Evolutionary conservation across 2,329 filamentous ascomycete genomes (phyloP).

Genomic region (Epichloe scottii): DNA sequence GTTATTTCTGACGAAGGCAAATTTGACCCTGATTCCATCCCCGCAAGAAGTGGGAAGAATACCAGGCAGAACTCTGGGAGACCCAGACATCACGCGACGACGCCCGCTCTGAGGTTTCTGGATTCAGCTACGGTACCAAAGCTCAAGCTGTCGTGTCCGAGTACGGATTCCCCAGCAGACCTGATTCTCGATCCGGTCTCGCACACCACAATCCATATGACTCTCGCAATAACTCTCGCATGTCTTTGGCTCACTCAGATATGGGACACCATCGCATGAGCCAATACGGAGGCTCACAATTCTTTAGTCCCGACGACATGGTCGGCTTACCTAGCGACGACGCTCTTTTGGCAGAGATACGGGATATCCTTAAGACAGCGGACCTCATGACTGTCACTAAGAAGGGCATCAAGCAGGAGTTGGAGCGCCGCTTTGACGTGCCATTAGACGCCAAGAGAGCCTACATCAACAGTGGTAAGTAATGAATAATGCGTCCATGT

Average conservation of each 20-base stretch:
- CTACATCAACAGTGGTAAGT: slow-evolving; percentile 87
- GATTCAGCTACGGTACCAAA: slow-evolving; percentile 88
- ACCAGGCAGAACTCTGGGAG: slow-evolving; percentile 96
- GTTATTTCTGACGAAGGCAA: slow-evolving; percentile 95
- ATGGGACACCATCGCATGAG: slow-evolving; percentile 46
- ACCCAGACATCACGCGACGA: slow-evolving; percentile 77
- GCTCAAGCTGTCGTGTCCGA: slow-evolving; percentile 53
- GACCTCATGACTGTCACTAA: slow-evolving; percentile 98
- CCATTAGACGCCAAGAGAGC: slow-evolving; percentile 75
- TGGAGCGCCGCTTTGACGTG: slow-evolving; percentile 83
- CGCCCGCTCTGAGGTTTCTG: slow-evolving; percentile 75
- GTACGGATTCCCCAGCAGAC: slow-evolving; percentile 51
- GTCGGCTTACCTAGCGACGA: slow-evolving; percentile 75
- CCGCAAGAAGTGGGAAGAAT: slow-evolving; percentile 98
- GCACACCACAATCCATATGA: slow-evolving; percentile 41
- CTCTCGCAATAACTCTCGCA: slow-evolving; percentile 43
- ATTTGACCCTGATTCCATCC: slow-evolving; percentile 85
- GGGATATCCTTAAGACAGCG: slow-evolving; percentile 80
- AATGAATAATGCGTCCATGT: neutral
- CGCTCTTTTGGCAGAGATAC: slow-evolving; percentile 80
- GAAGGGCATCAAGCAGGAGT: slow-evolving; percentile 90
- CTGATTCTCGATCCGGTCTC: slow-evolving; percentile 40
- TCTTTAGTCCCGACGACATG: slow-evolving; percentile 54
- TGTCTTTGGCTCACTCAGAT: slow-evolving; percentile 72
- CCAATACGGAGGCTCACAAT: slow-evolving; percentile 47